These are phyloP conservation scores for Aspergillus pseudotamarii DNA, from an alignment of 2,329 filamentous ascomycete species.

Conservation along the genomic window DNA sequence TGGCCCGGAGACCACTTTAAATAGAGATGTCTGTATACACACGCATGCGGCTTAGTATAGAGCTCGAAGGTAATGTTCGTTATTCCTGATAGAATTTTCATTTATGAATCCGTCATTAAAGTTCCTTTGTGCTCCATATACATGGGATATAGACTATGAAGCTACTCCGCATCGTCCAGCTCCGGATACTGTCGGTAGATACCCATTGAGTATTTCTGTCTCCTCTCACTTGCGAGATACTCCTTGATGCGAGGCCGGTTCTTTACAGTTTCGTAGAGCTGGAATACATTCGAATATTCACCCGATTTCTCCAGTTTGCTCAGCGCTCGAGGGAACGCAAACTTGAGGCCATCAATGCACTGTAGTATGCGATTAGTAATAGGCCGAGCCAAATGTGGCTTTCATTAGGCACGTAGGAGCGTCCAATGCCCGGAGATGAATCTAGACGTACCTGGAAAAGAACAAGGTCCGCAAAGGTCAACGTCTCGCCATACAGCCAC, in stretches of 20 bases:
- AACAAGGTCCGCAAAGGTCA: neutral
- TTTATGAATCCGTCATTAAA: neutral
- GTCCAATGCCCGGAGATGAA: no score
- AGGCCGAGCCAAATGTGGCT: neutral
- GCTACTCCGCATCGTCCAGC: neutral
- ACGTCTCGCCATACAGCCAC: neutral
- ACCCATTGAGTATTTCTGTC: neutral
- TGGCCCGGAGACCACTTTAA: fast-evolving
- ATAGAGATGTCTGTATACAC: no score
- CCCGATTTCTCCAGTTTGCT: neutral
- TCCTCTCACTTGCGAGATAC: neutral
- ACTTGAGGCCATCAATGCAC: neutral
- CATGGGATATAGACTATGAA: neutral
- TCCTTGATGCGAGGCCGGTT: neutral
- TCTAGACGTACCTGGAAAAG: neutral
- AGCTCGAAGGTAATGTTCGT: no score
- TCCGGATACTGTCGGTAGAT: slow-evolving; percentile 2
- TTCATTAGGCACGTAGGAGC: neutral
- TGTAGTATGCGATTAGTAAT: neutral
- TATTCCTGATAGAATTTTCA: no score
- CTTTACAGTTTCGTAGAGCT: neutral
- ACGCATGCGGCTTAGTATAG: no score
- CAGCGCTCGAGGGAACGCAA: neutral
- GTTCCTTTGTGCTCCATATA: neutral
- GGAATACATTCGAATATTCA: neutral